These are phyloP conservation scores for Aureobasidium subglaciale DNA, from an alignment of 2,329 filamentous ascomycete genomes.

Conservation along the genomic window DNA sequence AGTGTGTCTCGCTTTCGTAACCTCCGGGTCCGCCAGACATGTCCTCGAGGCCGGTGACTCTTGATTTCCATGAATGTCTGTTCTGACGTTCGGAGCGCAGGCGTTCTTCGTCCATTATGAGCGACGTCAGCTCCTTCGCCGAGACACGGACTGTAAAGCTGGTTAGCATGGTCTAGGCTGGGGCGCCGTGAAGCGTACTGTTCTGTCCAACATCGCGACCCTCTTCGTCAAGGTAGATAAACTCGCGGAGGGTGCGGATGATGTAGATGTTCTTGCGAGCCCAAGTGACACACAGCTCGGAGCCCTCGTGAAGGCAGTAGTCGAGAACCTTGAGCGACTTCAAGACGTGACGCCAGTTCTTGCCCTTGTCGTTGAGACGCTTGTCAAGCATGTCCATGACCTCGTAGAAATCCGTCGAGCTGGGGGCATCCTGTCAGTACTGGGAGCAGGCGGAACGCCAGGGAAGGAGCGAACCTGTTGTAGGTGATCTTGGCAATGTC, in stretches of 20 bases:
- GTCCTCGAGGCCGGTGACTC: conserved; percentile 89
- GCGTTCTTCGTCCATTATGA: conserved; percentile 90
- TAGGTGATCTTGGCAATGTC: conserved; percentile 98
- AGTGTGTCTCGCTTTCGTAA: conserved; percentile 25
- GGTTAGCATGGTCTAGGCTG: conserved; percentile 24
- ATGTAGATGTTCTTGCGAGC: conserved; percentile 97
- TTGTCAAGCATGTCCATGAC: conserved; percentile 99
- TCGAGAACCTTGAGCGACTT: conserved; percentile 97
- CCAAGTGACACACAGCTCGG: conserved; percentile 94
- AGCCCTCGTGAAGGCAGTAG: conserved; percentile 96
- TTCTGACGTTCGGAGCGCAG: conserved; percentile 84
- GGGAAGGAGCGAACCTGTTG: conserved; percentile 65
- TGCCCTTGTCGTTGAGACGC: conserved; percentile 96
- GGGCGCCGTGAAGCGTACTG: conserved; percentile 51
- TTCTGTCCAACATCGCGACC: conserved; percentile 93
- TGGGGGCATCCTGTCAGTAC: conserved; percentile 31
- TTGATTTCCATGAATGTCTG: conserved; percentile 91
- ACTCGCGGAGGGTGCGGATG: conserved; percentile 96
- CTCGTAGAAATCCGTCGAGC: conserved; percentile 95
- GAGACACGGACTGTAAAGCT: conserved; percentile 73
- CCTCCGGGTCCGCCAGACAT: conserved; percentile 42
- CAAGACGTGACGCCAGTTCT: conserved; percentile 97
- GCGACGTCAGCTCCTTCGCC: conserved; percentile 86
- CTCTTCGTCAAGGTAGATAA: conserved; percentile 88
- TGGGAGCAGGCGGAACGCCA: not conserved